These are phyloP conservation scores for Teratosphaeria zuluensis DNA, from an alignment of 2,329 filamentous ascomycete genomes.

Conservation along the genomic window DNA sequence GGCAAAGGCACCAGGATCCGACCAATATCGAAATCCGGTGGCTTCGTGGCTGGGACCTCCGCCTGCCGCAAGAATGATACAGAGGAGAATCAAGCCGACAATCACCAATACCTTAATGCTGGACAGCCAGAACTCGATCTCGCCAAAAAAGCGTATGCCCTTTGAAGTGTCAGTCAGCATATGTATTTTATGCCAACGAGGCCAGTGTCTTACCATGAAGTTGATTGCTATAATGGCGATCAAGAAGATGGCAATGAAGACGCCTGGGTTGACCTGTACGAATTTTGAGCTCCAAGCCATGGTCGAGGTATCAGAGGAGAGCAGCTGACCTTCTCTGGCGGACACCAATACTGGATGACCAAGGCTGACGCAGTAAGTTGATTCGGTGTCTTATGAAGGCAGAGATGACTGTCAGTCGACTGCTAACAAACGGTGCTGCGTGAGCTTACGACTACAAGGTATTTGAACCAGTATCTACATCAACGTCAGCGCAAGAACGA, in stretches of 20 bases:
- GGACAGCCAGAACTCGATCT: slow-evolving; percentile 39
- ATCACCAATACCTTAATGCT: slow-evolving; percentile 30
- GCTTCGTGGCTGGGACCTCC: slow-evolving; percentile 30
- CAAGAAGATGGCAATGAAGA: slow-evolving; percentile 15
- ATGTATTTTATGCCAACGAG: background rate
- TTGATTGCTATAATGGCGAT: slow-evolving; percentile 9
- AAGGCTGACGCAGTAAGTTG: slow-evolving; percentile 3
- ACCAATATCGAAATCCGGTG: slow-evolving; percentile 36
- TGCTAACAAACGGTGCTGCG: background rate
- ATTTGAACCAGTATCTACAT: background rate
- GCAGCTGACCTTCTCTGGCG: background rate
- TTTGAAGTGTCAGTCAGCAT: background rate
- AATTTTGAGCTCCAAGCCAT: slow-evolving; percentile 2
- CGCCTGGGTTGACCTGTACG: background rate
- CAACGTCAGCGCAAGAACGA: background rate
- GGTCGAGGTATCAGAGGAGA: slow-evolving; percentile 4
- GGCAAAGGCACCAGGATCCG: slow-evolving; percentile 31
- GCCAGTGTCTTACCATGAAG: slow-evolving; percentile 3
- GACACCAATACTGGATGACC: slow-evolving; percentile 15
- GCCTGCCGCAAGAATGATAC: slow-evolving; percentile 16
- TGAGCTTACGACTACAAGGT: background rate
- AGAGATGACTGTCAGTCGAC: background rate
- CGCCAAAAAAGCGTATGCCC: slow-evolving; percentile 32
- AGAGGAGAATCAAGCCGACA: slow-evolving; percentile 27
- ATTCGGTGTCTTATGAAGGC: background rate